Percentiles rank a stretch among this genome's conserved stretches.
phyloP scores from a whole-genome alignment of 495 filamentous ascomycete genomes.

The Clohesyomyces aquaticus region DNA sequence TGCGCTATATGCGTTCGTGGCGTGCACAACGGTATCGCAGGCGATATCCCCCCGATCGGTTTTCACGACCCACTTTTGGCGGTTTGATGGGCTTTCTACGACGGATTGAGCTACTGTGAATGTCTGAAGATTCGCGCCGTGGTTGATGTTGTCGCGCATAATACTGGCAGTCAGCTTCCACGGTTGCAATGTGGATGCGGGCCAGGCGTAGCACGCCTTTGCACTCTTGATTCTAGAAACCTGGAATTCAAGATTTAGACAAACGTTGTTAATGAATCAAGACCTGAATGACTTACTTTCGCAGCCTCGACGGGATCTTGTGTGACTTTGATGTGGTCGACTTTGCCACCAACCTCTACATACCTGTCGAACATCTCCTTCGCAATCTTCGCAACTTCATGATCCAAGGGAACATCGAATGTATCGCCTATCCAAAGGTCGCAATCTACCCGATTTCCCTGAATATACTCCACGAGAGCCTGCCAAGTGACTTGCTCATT shows the following conservation, averaged over 20 bases:
- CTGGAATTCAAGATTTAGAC: too few relatives aligned
- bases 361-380: slow-evolving; percentile 10
- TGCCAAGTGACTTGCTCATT: slow-evolving; percentile 22
- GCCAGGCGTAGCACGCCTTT: slow-evolving; percentile 24
- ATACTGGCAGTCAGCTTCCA: slow-evolving; percentile 24
- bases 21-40: slow-evolving; percentile 19
- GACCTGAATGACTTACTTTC: too few relatives aligned
- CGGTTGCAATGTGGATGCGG: slow-evolving; percentile 18
- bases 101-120: slow-evolving; percentile 6
- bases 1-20: slow-evolving; percentile 18
- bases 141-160: slow-evolving; percentile 17
- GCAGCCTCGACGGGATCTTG: slow-evolving; percentile 16
- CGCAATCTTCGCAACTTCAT: slow-evolving; percentile 10
- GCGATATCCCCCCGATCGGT: slow-evolving; percentile 16
- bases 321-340: slow-evolving; percentile 21
- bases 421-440: slow-evolving; percentile 22
- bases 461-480: slow-evolving; percentile 8
- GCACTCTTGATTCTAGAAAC: slow-evolving; percentile 20
- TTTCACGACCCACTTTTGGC: slow-evolving; percentile 7
- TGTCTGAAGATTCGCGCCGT: slow-evolving; percentile 16
- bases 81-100: background rate
- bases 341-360: slow-evolving; percentile 4
- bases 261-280: too few relatives aligned
- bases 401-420: slow-evolving; percentile 20
- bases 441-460: slow-evolving; percentile 13